Conservation (phyloP, 768 basidiomycete species). For the Suillus variegatus region DNA sequence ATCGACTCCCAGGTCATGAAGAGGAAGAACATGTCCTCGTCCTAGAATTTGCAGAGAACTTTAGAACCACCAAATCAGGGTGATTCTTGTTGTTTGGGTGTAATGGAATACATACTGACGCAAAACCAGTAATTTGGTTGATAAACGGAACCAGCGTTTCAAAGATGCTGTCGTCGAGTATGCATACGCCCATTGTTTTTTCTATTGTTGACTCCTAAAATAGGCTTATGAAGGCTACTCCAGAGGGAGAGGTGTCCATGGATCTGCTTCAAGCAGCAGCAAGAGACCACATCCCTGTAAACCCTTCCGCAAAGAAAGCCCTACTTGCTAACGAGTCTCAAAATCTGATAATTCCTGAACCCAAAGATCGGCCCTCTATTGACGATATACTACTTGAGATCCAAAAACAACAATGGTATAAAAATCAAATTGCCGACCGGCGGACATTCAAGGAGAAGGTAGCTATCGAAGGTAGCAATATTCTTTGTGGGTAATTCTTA, state of each 20-base stretch:
- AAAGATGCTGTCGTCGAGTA: slow-evolving; percentile 69
- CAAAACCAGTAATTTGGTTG: slow-evolving; percentile 60
- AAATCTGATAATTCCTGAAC: slow-evolving; percentile 34
- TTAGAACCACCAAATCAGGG: slow-evolving; percentile 34
- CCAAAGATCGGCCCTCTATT: slow-evolving; percentile 58
- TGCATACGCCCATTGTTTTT: slow-evolving; percentile 13
- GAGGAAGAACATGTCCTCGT: slow-evolving; percentile 52
- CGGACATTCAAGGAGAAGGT: slow-evolving; percentile 54
- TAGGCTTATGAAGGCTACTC: slow-evolving; percentile 61
- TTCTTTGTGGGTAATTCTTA: not conserved
- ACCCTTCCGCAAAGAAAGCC: slow-evolving; percentile 39
- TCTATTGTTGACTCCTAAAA: not conserved
- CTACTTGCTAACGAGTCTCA: not conserved
- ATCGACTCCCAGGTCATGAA: slow-evolving; percentile 26
- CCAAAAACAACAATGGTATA: slow-evolving; percentile 61
- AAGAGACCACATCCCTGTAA: slow-evolving; percentile 68
- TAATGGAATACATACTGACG: slow-evolving; percentile 9
- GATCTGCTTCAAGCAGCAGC: slow-evolving; percentile 66
- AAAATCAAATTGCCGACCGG: slow-evolving; percentile 63
- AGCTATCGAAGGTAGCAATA: slow-evolving; percentile 48
- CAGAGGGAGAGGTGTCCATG: slow-evolving; percentile 59
- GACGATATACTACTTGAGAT: slow-evolving; percentile 60
- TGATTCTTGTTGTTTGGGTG: slow-evolving; percentile 11
- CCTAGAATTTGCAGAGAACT: slow-evolving; percentile 52
- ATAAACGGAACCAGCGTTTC: slow-evolving; percentile 69